Conservation (phyloP, 164 flowering plant genomes). For the Warburgia ugandensis region DNA sequence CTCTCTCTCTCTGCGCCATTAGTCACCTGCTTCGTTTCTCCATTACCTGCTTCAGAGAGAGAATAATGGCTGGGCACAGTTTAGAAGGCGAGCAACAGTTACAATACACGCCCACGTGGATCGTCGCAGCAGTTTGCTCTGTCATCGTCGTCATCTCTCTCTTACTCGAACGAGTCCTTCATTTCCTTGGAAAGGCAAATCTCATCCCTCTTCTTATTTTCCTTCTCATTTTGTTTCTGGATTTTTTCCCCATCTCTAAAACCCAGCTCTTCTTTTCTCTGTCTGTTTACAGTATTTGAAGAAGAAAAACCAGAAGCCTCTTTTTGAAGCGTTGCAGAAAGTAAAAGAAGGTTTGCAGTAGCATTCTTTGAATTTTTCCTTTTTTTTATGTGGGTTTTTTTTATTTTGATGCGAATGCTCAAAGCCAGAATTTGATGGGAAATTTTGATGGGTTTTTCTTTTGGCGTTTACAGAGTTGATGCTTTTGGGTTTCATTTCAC, state of each 20-base stretch:
- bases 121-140: conserved; percentile 50
- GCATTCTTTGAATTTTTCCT: conserved; percentile 1
- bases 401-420: background rate
- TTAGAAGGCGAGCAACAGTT: too few relatives aligned
- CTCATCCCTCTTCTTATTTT: too few relatives aligned
- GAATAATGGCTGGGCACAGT: too few relatives aligned
- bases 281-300: conserved; percentile 36
- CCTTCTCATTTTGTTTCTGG: background rate
- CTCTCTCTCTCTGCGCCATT: too few relatives aligned
- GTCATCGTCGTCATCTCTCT: conserved; percentile 55
- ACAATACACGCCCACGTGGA: conserved; percentile 71
- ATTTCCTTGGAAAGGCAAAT: conserved; percentile 41
- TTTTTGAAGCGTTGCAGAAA: conserved; percentile 68
- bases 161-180: conserved; percentile 43
- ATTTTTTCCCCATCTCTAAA: background rate
- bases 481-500: conserved; percentile 76
- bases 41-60: too few relatives aligned
- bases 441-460: background rate
- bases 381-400: background rate
- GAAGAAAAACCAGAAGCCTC: conserved; percentile 62
- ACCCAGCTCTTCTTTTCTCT: background rate
- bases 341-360: conserved; percentile 60
- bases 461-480: conserved; percentile 50
- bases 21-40: too few relatives aligned
- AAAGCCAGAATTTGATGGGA: background rate